Evolutionary conservation across 169 alveolate genomes (phyloP).

Genomic region (Plasmodium inui): DNA sequence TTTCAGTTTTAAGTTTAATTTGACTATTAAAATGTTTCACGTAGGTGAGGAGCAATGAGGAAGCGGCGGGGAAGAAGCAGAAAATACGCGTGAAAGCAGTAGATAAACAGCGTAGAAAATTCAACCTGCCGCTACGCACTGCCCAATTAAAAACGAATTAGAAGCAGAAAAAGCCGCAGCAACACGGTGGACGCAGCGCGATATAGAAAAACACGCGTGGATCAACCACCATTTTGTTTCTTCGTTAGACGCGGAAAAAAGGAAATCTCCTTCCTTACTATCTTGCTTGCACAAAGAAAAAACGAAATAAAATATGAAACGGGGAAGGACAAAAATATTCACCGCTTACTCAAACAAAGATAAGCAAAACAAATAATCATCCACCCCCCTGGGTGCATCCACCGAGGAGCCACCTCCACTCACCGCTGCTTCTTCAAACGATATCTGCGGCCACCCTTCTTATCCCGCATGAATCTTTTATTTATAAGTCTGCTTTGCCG

Average conservation of each 20-base stretch:
- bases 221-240: not conserved
- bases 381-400: not conserved
- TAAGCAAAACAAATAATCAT: not conserved
- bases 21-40: conserved; percentile 28
- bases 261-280: not conserved
- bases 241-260: not conserved
- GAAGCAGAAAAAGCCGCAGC: not conserved
- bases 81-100: not conserved
- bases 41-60: not conserved
- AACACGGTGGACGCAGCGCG: not conserved
- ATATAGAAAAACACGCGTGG: too few relatives aligned
- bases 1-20: conserved; percentile 69
- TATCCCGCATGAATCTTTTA: conserved; percentile 79
- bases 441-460: conserved; percentile 75
- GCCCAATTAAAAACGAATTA: not conserved
- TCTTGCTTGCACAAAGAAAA: not conserved
- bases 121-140: not conserved
- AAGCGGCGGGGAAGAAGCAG: not conserved
- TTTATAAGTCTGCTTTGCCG: conserved; percentile 82
- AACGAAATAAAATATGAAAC: not conserved
- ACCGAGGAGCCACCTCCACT: not conserved
- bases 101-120: too few relatives aligned
- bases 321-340: not conserved
- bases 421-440: conserved; percentile 74
- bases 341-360: not conserved